Evolutionary conservation across 1,139 yeast genomes (phyloP), one percentile per base, ranked within the genome.

Genomic region (Citeromyces siamensis): DNA sequence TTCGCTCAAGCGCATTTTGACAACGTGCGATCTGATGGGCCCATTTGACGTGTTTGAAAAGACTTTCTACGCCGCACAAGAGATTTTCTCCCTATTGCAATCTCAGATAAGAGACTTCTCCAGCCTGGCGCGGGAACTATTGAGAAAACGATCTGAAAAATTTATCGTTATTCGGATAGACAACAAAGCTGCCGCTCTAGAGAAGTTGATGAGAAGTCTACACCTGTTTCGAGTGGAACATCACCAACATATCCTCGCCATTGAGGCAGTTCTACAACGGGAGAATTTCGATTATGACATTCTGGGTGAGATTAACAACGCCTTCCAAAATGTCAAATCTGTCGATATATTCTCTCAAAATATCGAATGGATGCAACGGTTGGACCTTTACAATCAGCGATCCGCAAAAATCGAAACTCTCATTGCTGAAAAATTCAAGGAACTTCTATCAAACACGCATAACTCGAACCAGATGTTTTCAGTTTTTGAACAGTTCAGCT

Each of bases 121-220:
- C 39, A 67, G 62, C 39, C 53, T 82, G 35, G 69, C 85, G 0
- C 66, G 97, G 44, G 96, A 86, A 45, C 57, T 82, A 9, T 62
- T 82, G 27, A 64, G 96, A 42, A 83, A 77, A 49, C 61, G 94
- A 35, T 72, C 75, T 12, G 94, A 83, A 40, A 77, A 75, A 44
- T 81, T 81, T 50, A 68, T 80, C 22, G 68, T 79, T 19, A 71
- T 84, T 13, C 69, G 77, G 43, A 64, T 84, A 12, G 61, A 63
- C 26, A 68, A 75, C 14, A 53, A 60, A 2, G 72, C 77, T 20
- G 50, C 50, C 0, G 55, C 52, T 13, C 49, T 81, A 6, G 66
- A 63, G 42, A 69, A 67, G 2, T 58, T 75, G 29, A 43, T 82
- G 1, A 60, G 55, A 2, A 60, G 64, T 27, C 49, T 81, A 2